Base-by-base conservation (phyloP, 441 rosid genomes). In the Gossypium lobatum region DNA sequence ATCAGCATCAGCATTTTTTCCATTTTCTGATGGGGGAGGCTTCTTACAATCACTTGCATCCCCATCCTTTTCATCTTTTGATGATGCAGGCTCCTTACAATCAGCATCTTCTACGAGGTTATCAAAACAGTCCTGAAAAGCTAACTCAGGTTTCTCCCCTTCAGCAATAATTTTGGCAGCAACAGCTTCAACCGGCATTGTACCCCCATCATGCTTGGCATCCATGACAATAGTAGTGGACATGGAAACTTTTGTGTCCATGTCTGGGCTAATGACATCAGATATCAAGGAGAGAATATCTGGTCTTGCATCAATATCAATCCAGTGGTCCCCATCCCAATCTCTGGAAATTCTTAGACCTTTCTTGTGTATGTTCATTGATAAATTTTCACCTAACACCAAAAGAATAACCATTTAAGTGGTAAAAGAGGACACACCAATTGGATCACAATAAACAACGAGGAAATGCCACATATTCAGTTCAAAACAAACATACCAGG, bases 241-340 rank as follows among this genome's bases (percentile, higher is more conserved):
- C 25, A 75, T 39, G 72, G 88, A 80, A 78, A 78, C 48, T 84
- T 86, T 90, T 59, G 75, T 82, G 64, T 86, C 95, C 76, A 80
- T 80, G 50, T 84, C 4, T 0, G 72, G 82, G 69, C 76, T 80
- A 76, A 70, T 21, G 63, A 79, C 74, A 54, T 80, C 42, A 64
- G 87, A 80, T 78, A 92, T 79, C 69, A 75, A 80, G n/a, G 95
- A 82, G 62, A 85, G 83, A 78, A 95, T 81, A 52, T 88, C 88
- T 0, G 87, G 88, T 78, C 85, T 89, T 34, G 87, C 79, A 80
- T 79, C 83, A 25, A 93, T 79, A 70, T 87, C 91, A 74, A 91
- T 78, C 99, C 99, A 95, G 52, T 74, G 78, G 74, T 86, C 86
- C 50, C 89, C 93, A 52, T 83, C 79, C 97, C 97, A 91, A 80